These are phyloP conservation scores for Suhomyces terraborum DNA, from an alignment of 1,139 yeast genomes.

Conservation along the genomic window DNA sequence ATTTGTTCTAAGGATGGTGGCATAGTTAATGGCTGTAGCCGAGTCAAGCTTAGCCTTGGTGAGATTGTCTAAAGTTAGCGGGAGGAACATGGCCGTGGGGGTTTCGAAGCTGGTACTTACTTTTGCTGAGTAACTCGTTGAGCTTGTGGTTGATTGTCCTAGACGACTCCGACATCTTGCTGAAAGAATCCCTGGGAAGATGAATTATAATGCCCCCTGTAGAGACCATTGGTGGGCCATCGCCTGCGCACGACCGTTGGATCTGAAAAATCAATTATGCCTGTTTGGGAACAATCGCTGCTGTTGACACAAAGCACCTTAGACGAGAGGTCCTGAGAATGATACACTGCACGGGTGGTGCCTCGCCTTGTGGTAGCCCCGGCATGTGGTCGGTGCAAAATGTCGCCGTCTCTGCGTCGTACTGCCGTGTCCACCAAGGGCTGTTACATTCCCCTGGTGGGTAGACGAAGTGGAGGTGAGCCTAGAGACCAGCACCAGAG, in stretches of 20 bases:
- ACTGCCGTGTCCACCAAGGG: neutral
- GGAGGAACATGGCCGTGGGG: neutral
- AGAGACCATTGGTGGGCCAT: neutral
- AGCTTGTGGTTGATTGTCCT: constrained; percentile 49
- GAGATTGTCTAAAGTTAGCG: constrained; percentile 27
- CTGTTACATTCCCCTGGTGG: neutral
- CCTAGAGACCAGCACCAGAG: too few species aligned
- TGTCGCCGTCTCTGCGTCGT: neutral
- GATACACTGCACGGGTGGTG: constrained; percentile 1
- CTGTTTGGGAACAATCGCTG: constrained; percentile 9
- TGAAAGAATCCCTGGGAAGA: neutral
- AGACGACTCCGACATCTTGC: constrained; percentile 37
- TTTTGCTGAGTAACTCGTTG: constrained; percentile 46
- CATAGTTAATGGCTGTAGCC: constrained; percentile 39
- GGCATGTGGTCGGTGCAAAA: constrained; percentile 1
- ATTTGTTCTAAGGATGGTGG: constrained; percentile 37
- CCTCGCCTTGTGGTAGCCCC: neutral
- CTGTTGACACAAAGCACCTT: constrained; percentile 9
- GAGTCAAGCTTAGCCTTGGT: constrained; percentile 37
- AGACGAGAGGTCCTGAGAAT: constrained; percentile 9
- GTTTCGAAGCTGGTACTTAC: constrained; percentile 22
- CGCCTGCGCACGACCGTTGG: constrained; percentile 12
- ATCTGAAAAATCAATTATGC: constrained; percentile 12
- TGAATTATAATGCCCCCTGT: constrained; percentile 2
- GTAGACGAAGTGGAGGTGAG: neutral